Percentiles rank a stretch among this genome's conserved stretches.
Conservation (phyloP, 305 asterid species). For the Solanum hybrid region DNA sequence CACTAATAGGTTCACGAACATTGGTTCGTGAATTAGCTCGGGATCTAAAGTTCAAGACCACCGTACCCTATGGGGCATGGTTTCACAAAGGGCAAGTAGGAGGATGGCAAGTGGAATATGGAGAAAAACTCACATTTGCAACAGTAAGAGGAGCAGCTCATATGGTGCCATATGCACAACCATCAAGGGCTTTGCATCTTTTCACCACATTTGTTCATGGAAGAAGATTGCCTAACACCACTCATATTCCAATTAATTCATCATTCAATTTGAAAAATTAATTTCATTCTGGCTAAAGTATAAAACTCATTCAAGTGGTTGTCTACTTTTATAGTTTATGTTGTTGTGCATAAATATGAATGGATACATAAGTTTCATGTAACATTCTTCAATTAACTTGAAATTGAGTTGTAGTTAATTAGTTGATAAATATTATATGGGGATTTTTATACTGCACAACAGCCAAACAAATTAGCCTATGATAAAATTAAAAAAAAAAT, state of each 20-base stretch:
- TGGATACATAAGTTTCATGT: not conserved
- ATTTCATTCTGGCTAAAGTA: not conserved
- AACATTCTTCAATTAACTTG: not conserved
- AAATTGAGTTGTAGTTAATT: not conserved
- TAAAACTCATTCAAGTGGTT: not conserved
- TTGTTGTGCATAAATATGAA: not conserved
- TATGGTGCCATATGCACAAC: constrained; percentile 78
- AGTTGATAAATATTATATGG: not conserved
- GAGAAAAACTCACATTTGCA: constrained; percentile 49
- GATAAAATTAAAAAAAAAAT: not conserved
- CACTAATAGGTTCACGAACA: constrained; percentile 54
- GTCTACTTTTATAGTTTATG: not conserved
- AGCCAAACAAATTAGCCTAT: not conserved
- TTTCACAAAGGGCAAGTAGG: constrained; percentile 65
- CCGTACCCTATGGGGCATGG: constrained; percentile 60
- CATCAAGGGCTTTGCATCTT: constrained; percentile 56
- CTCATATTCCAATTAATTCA: constrained; percentile 2
- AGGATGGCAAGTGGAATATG: constrained; percentile 67
- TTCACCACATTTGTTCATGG: constrained; percentile 56
- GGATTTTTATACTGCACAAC: not conserved
- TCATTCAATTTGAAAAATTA: not conserved
- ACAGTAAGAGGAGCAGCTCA: constrained; percentile 84
- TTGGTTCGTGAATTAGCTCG: constrained; percentile 48
- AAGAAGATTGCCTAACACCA: constrained; percentile 29
- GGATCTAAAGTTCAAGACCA: constrained; percentile 39